Percentiles rank a stretch among this genome's conserved stretches.
These are phyloP conservation scores for Arthrobotrys pseudoclavata DNA, from an alignment of 2,329 filamentous ascomycete genomes.

Conservation along the genomic window DNA sequence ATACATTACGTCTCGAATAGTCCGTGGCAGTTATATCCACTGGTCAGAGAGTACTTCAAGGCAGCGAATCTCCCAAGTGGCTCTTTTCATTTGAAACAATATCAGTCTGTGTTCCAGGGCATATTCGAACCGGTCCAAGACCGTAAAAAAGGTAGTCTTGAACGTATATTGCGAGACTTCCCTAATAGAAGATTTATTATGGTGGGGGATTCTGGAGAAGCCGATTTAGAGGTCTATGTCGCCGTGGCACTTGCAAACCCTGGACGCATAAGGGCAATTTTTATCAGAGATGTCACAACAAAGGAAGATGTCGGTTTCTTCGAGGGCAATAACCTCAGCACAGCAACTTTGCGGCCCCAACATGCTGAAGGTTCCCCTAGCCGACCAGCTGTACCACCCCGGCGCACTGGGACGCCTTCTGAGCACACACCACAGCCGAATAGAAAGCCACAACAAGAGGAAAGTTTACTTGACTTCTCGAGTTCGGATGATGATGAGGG, in stretches of 20 bases:
- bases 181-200: constrained; percentile 89
- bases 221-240: constrained; percentile 96
- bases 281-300: constrained; percentile 95
- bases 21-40: constrained; percentile 95
- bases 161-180: constrained; percentile 88
- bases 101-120: constrained; percentile 95
- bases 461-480: constrained; percentile 45
- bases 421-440: constrained; percentile 12
- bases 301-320: constrained; percentile 80
- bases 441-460: constrained; percentile 37
- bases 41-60: constrained; percentile 83
- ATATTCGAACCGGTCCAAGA: constrained; percentile 98
- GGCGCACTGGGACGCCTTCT: constrained; percentile 61
- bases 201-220: constrained; percentile 95
- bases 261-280: constrained; percentile 84
- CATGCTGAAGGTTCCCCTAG: constrained; percentile 37
- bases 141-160: constrained; percentile 88
- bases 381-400: constrained; percentile 42
- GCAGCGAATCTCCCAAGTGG: constrained; percentile 84
- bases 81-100: constrained; percentile 95
- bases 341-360: constrained; percentile 24
- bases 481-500: constrained; percentile 58
- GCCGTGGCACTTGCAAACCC: constrained; percentile 89
- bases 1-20: constrained; percentile 99
- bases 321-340: constrained; percentile 69